A percentile compares a stretch with the other conserved stretches of the same genome.
phyloP scores from a whole-genome alignment of 2,329 filamentous ascomycete species.

The Cladosporium sphaerospermum region DNA sequence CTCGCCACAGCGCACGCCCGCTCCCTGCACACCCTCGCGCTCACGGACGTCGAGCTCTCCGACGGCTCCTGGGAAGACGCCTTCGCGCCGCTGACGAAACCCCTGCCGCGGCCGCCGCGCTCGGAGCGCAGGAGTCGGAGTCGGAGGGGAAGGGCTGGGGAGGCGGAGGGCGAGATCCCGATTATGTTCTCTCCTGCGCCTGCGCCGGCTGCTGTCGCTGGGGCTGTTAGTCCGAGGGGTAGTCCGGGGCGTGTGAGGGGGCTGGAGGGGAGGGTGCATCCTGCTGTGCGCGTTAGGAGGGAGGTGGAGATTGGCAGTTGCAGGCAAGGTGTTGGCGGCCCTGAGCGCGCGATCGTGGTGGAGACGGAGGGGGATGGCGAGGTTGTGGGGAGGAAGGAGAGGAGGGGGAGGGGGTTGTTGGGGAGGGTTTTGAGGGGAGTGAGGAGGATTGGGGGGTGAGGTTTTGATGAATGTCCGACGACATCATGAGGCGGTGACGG shows the following conservation, averaged over 20 bases:
- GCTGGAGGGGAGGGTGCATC: no score
- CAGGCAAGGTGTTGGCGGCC: no score
- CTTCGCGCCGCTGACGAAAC: conserved; percentile 60
- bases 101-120: not conserved
- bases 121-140: not conserved
- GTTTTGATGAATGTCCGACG: no score
- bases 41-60: conserved; percentile 66
- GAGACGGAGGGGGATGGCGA: no score
- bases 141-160: not conserved
- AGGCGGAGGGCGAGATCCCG: conserved; percentile 20
- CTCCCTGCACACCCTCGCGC: conserved; percentile 70
- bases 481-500: no score
- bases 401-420: not conserved
- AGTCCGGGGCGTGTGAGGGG: no score
- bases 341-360: no score
- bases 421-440: not conserved
- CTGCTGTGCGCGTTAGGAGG: no score
- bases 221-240: no score
- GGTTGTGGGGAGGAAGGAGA: not conserved
- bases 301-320: no score
- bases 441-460: not conserved
- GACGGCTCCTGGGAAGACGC: conserved; percentile 76
- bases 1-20: conserved; percentile 62
- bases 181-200: conserved; percentile 28
- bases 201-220: conserved; percentile 5